A percentile compares a stretch with the other conserved stretches of the same genome.
phyloP scores from a whole-genome alignment of 2,329 filamentous ascomycete species.

The Hortaea werneckii region DNA sequence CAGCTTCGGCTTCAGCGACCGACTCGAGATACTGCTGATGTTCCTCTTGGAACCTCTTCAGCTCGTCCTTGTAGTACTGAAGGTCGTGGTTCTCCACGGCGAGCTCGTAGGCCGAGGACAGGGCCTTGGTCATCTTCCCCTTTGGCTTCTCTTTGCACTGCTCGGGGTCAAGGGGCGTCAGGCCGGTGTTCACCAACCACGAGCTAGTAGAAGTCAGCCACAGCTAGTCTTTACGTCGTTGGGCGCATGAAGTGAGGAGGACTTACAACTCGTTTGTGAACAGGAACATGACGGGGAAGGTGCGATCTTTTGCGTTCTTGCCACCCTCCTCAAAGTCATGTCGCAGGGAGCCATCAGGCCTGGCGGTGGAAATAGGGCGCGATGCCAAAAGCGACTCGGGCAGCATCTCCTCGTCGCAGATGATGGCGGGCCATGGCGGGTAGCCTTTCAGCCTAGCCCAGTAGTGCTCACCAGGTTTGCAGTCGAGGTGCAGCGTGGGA shows the following conservation, averaged over 20 bases:
- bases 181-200: slow-evolving; percentile 79
- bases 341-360: slow-evolving; percentile 74
- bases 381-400: slow-evolving; percentile 64
- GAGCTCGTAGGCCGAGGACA: slow-evolving; percentile 69
- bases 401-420: slow-evolving; percentile 91
- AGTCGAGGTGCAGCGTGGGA: slow-evolving; percentile 57
- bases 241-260: not conserved
- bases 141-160: slow-evolving; percentile 57
- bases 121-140: slow-evolving; percentile 65
- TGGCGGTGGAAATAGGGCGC: slow-evolving; percentile 74
- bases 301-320: slow-evolving; percentile 74
- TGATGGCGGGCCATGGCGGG: slow-evolving; percentile 86
- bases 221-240: not conserved
- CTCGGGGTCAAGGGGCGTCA: slow-evolving; percentile 66
- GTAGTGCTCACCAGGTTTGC: slow-evolving; percentile 83
- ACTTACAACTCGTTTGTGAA: slow-evolving; percentile 95
- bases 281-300: slow-evolving; percentile 91
- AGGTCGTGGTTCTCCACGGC: slow-evolving; percentile 70
- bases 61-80: slow-evolving; percentile 71
- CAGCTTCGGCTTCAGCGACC: slow-evolving; percentile 30
- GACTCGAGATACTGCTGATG: slow-evolving; percentile 26
- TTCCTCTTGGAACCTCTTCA: slow-evolving; percentile 50
- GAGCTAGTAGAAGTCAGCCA: slow-evolving; percentile 48
- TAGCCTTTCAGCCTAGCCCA: slow-evolving; percentile 91
- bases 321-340: slow-evolving; percentile 81